phyloP scores from a whole-genome alignment of 306 rosid genomes.

The Benincasa hispida region DNA sequence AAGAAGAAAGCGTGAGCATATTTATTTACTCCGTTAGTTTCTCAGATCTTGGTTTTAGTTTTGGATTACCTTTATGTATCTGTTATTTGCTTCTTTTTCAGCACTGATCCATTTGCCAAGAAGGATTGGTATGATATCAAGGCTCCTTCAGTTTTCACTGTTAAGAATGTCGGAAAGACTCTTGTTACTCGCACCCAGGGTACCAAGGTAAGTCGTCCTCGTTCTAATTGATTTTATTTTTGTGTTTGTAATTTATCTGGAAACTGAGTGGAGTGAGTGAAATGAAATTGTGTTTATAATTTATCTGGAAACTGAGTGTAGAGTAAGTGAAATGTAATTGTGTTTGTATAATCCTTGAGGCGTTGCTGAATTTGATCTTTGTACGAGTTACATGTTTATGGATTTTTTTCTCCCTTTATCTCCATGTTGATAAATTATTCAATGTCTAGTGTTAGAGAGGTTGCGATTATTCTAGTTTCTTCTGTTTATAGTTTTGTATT shows the following conservation, averaged over 20 bases:
- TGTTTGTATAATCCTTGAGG: background rate
- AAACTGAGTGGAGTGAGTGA: background rate
- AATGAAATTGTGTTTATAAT: background rate
- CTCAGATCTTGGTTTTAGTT: background rate
- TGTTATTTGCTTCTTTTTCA: background rate
- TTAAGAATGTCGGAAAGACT: constrained; percentile 77
- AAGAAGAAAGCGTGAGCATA: constrained; percentile 83
- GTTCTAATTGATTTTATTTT: background rate
- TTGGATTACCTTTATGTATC: background rate
- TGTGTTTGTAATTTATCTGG: background rate
- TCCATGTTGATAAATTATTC: background rate
- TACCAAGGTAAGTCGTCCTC: constrained; percentile 41
- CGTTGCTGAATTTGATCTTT: background rate
- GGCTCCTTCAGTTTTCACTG: constrained; percentile 63
- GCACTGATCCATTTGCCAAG: constrained; percentile 90
- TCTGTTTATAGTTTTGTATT: background rate
- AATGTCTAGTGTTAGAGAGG: background rate
- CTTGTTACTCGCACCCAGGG: constrained; percentile 93
- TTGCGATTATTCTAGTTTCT: background rate
- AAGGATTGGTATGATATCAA: constrained; percentile 96
- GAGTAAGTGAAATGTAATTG: background rate
- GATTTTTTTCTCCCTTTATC: background rate
- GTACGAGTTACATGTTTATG: background rate
- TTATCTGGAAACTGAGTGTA: background rate
- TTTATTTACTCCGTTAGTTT: background rate